Percentiles rank a stretch among this genome's conserved stretches.
These are phyloP conservation scores for Monilinia aucupariae DNA, from an alignment of 2,329 filamentous ascomycete species.

Conservation along the genomic window DNA sequence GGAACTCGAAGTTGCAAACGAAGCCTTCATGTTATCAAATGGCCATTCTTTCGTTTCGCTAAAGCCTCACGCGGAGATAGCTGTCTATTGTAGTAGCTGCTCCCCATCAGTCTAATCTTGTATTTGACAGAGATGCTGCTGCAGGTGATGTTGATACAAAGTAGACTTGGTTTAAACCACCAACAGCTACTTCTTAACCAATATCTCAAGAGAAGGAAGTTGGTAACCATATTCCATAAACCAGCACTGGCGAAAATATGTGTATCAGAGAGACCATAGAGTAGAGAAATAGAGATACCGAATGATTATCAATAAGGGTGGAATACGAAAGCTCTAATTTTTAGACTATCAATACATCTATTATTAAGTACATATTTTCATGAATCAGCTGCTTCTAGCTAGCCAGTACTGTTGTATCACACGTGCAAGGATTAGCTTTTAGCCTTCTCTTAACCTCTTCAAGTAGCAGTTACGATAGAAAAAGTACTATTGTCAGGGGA, in stretches of 20 bases:
- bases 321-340: not conserved
- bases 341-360: not conserved
- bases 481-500: not conserved
- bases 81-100: not conserved
- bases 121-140: not conserved
- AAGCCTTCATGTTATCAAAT: not conserved
- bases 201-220: not conserved
- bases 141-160: not conserved
- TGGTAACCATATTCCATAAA: not conserved
- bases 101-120: not conserved
- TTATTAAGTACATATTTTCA: not conserved
- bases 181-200: not conserved
- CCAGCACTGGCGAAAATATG: not conserved
- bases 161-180: not conserved
- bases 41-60: not conserved
- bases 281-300: not conserved
- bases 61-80: slow-evolving; percentile 3
- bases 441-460: not conserved
- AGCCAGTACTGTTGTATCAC: not conserved
- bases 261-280: not conserved
- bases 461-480: not conserved
- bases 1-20: not conserved
- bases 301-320: not conserved
- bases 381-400: not conserved
- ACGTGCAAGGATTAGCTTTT: not conserved